Percentiles rank a stretch among this genome's conserved stretches.
Evolutionary conservation across 495 filamentous ascomycete genomes (phyloP).

Genomic region (Aspergillus coremiiformis): DNA sequence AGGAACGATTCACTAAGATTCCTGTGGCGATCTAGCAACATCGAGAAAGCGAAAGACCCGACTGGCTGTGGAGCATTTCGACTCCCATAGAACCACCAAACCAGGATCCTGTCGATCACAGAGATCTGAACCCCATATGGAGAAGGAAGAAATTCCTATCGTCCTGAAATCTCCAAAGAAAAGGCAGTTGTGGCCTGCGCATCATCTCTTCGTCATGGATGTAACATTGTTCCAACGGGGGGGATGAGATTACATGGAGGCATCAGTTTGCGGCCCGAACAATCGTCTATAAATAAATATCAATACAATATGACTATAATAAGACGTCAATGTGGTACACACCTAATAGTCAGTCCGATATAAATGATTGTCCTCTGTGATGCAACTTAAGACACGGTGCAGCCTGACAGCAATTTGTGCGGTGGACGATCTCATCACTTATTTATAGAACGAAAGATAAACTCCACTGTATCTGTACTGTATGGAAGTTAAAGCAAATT

Average conservation of each 20-base stretch:
- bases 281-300: neutral
- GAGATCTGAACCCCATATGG: neutral
- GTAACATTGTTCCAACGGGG: neutral
- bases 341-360: no score
- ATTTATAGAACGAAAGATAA: neutral
- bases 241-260: neutral
- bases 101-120: constrained; percentile 6
- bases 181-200: neutral
- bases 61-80: neutral
- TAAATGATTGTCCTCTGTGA: no score
- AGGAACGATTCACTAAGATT: neutral
- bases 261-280: neutral
- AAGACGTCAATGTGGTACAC: no score
- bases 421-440: neutral
- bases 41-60: neutral
- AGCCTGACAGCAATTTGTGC: neutral
- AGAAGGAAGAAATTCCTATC: neutral
- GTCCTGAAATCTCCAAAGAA: neutral
- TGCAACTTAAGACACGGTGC: neutral
- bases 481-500: neutral
- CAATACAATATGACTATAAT: neutral
- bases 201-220: neutral
- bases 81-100: neutral
- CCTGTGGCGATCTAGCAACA: constrained; percentile 2
- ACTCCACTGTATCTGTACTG: neutral